Base-by-base conservation (phyloP, 2,329 filamentous ascomycete genomes). In the Sporothrix protearum region DNA sequence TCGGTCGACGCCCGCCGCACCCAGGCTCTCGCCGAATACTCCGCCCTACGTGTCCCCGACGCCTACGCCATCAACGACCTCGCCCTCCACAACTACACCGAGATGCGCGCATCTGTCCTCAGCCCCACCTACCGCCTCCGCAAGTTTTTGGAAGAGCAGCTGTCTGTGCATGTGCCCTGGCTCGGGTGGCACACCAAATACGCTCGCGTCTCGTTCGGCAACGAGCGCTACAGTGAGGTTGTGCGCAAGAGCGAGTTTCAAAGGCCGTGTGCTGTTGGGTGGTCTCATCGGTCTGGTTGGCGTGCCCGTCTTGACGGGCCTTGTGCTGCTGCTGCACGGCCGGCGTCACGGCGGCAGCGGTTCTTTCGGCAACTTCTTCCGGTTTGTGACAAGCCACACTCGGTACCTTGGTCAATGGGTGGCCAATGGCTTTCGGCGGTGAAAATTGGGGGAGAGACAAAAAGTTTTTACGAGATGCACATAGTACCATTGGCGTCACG, bases 171-270 rank as follows among this genome's bases (percentile, higher is more conserved):
- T 76, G 78, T 96, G 1, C 96, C 96, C 0, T 82, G 85, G 33
- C 81, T 94, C 14, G 96, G 95, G 0, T 97, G 95, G 90, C 89
- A 91, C 78, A 99, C 96, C 1, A 93, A 97, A 81, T 99, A 99
- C 79, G 89, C 92, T 0, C 87, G 95, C 25, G 91, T 99, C 9
- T 97, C 94, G 76, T 99, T 99, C 79, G 93, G 93, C 72, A 97
- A 97, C 77, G 91, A 97, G 81, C 84, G 92, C 25, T 99, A 99
- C 80, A 92, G 92, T 0, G 91, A 96, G 73, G 92, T 98, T 3
- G 86, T 93, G 45, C 83, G 82, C 51, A 87, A 86, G 75, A 93
- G 91, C 71, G 86, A 91, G 71, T 81, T 86, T 70, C 94, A 97
- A 97, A 79, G 89, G 91, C 2, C 83, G 82, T 73, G 80, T 91